Evolutionary conservation across 257 asterid genomes (phyloP).

Genomic region (Galeopsis tetrahit): DNA sequence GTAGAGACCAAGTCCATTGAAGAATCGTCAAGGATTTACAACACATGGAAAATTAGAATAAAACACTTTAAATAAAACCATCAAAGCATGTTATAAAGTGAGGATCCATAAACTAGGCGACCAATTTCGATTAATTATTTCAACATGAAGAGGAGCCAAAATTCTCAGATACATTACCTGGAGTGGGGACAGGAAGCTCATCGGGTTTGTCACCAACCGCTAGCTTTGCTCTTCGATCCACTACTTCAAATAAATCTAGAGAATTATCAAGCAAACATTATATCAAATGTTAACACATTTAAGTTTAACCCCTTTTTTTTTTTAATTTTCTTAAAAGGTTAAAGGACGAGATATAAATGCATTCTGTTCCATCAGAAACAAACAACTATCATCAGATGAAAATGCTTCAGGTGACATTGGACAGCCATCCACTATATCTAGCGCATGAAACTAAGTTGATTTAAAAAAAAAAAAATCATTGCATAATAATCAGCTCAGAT

Average conservation of each 20-base stretch:
- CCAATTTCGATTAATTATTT: constrained; percentile 2
- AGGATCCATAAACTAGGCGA: constrained; percentile 8
- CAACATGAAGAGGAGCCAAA: constrained; percentile 17
- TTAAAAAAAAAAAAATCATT: not conserved
- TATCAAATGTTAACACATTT: constrained; percentile 12
- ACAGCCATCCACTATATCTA: constrained; percentile 11
- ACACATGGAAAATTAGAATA: not conserved
- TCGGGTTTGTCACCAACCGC: constrained; percentile 85
- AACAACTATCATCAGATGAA: not conserved
- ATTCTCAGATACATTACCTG: constrained; percentile 51
- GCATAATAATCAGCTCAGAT: constrained; percentile 27
- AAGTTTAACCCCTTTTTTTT: not conserved
- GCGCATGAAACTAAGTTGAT: constrained; percentile 22
- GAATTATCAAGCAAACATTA: constrained; percentile 30
- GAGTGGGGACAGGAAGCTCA: constrained; percentile 57
- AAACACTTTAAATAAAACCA: not conserved
- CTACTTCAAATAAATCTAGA: constrained; percentile 94
- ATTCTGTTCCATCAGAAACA: constrained; percentile 14
- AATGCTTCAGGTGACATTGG: constrained; percentile 9
- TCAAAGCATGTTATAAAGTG: not conserved
- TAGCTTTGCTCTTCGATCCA: constrained; percentile 93
- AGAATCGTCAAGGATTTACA: constrained; percentile 2
- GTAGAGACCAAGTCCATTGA: constrained; percentile 1
- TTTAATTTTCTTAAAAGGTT: not conserved
- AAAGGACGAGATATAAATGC: constrained; percentile 19